A percentile compares a stretch with the other conserved stretches of the same genome.
Conservation (phyloP, 2,329 filamentous ascomycete species). For the Trichoderma pleuroti region DNA sequence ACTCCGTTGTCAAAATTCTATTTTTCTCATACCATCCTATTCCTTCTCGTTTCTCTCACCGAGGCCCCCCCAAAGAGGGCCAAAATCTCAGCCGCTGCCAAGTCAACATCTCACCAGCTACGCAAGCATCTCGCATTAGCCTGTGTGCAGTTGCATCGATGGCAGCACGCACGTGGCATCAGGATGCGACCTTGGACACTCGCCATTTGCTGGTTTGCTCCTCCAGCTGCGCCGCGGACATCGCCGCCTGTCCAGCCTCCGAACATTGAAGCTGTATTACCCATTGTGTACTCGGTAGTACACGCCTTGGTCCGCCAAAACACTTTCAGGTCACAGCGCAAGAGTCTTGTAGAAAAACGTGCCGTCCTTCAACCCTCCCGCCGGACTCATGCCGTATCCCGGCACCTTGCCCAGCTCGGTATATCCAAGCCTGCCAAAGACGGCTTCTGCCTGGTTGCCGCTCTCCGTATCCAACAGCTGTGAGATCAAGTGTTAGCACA, state of each 20-base stretch:
- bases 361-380: constrained; percentile 47
- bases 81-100: neutral
- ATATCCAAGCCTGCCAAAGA: constrained; percentile 57
- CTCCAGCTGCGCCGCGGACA: neutral
- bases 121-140: constrained; percentile 7
- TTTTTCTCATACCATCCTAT: neutral
- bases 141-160: neutral
- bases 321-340: constrained; percentile 5
- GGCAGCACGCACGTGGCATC: constrained; percentile 8
- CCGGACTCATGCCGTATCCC: constrained; percentile 48
- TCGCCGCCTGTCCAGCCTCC: neutral
- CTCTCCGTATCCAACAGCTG: constrained; percentile 53
- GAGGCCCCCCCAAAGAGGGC: neutral
- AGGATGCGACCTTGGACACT: neutral
- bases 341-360: constrained; percentile 60
- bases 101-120: neutral
- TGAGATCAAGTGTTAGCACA: neutral
- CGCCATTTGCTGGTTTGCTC: neutral
- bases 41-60: neutral
- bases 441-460: constrained; percentile 48
- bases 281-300: neutral
- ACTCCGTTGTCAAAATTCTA: neutral
- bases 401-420: constrained; percentile 53
- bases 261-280: neutral
- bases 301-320: neutral